Evolutionary conservation across 202 grass and related monocot genomes (phyloP).

Genomic region (Carex arenaria): DNA sequence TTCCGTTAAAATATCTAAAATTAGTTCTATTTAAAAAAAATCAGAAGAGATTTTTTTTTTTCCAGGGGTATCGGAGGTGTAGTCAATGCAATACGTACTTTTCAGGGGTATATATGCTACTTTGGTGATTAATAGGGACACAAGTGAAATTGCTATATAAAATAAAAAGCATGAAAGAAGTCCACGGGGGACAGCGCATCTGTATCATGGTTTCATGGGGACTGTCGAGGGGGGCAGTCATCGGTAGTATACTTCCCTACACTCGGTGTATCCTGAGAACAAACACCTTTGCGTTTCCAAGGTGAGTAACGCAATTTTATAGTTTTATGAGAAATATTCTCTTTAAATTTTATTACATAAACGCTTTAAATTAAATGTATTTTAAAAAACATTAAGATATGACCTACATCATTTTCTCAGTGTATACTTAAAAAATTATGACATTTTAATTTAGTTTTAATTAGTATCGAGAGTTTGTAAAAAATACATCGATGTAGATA

Average conservation of each 20-base stretch:
- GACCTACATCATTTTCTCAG: too few relatives aligned
- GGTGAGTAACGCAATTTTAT: background rate
- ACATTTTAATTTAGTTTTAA: too few relatives aligned
- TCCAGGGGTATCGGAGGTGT: background rate
- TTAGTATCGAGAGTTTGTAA: too few relatives aligned
- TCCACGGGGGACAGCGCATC: constrained; percentile 21
- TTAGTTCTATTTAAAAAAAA: too few relatives aligned
- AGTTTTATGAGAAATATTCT: background rate
- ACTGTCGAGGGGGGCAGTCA: background rate
- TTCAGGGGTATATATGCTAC: background rate
- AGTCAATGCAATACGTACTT: background rate
- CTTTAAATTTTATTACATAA: background rate
- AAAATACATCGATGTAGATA: too few relatives aligned
- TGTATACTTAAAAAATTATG: too few relatives aligned
- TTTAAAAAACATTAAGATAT: background rate
- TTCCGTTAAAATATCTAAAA: too few relatives aligned
- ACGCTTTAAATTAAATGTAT: background rate
- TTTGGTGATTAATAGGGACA: background rate
- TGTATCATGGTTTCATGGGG: constrained; percentile 9
- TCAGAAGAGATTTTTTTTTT: background rate
- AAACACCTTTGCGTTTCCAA: background rate
- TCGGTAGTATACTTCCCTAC: background rate
- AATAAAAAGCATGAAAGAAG: background rate
- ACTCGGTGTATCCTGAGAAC: background rate
- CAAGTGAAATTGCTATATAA: background rate